Base-by-base conservation (phyloP, 495 filamentous ascomycete genomes). In the Clohesyomyces aquaticus region DNA sequence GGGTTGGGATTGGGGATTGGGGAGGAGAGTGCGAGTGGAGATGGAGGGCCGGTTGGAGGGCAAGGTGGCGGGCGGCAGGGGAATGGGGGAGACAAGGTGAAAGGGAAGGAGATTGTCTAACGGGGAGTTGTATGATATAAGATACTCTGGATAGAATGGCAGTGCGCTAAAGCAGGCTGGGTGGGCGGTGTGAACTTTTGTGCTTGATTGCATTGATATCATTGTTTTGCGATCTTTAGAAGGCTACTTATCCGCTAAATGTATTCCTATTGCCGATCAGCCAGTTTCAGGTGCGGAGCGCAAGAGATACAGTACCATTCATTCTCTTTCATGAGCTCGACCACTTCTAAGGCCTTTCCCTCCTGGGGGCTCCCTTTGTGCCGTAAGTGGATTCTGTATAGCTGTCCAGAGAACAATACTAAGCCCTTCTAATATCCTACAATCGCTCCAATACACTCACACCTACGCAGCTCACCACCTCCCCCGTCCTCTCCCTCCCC, bases 1-100 rank as follows among this genome's bases (percentile, higher is more conserved):
- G 91, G 88, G 16, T 67, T 86, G 67, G 85, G 81, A 38, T 26
- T 23, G 23, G 45, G 26, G 19, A 25, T 9, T 23, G 16, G 32
- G 8, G 29, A n/a, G 59, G n/a, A n/a, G n/a, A n/a, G n/a, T n/a
- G n/a, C n/a, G n/a, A n/a, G n/a, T n/a, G n/a, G n/a, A n/a, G 0
- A 55, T 3, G 60, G 55, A 29, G 22, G 41, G 42, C 26, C 55
- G 29, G 53, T 27, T 26, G 50, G 32, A 55, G 32, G 42, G 25
- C 9, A 29, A 65, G 16, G 42, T 28, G 23, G 57, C 19, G 48
- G 16, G 41, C 2, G 28, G 50, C 11, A 41, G 35, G 23, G 45
- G 26, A 27, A 25, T 9, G 25, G 16, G 32, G 8, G 29, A n/a
- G 59, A 21, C 27, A 19, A 14, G 41, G 48, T 35, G 48, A n/a